Evolutionary conservation across 2,329 filamentous ascomycete genomes (phyloP).

Genomic region (Xylaria hypoxylon): DNA sequence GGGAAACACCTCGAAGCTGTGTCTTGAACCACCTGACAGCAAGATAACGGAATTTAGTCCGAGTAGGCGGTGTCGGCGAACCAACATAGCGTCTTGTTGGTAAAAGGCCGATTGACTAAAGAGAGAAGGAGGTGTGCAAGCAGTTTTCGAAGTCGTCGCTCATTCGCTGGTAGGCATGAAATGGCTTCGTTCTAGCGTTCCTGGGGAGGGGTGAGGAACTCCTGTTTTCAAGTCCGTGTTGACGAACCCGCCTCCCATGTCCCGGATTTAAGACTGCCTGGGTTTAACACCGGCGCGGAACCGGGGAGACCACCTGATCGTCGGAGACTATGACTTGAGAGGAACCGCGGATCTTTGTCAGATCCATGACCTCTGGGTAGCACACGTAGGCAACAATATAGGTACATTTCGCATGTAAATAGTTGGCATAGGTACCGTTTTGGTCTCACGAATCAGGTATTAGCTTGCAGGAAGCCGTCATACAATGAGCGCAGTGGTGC

Average conservation of each 20-base stretch:
- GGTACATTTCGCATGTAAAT: no score
- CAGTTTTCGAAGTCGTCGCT: constrained; percentile 57
- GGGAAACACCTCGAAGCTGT: constrained; percentile 73
- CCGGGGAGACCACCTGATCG: no score
- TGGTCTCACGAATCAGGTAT: no score
- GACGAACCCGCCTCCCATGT: constrained; percentile 66
- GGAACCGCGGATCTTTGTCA: no score
- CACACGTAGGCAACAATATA: no score
- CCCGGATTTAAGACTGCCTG: no score
- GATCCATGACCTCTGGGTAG: no score
- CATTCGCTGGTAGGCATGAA: constrained; percentile 68
- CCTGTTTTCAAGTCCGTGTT: constrained; percentile 57
- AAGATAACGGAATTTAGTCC: constrained; percentile 65
- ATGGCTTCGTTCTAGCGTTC: constrained; percentile 50
- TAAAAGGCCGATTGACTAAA: constrained; percentile 60
- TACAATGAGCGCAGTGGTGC: no score
- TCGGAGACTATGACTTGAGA: no score
- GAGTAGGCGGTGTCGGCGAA: constrained; percentile 71
- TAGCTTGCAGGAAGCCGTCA: no score
- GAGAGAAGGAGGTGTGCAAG: constrained; percentile 43
- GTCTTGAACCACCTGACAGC: constrained; percentile 69
- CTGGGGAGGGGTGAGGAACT: constrained; percentile 56
- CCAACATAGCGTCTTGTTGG: constrained; percentile 70
- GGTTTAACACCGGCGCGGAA: no score
- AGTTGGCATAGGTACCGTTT: no score